Conservation (phyloP, 352 stramenopile genomes). For the Elongisporangium prolatum region DNA sequence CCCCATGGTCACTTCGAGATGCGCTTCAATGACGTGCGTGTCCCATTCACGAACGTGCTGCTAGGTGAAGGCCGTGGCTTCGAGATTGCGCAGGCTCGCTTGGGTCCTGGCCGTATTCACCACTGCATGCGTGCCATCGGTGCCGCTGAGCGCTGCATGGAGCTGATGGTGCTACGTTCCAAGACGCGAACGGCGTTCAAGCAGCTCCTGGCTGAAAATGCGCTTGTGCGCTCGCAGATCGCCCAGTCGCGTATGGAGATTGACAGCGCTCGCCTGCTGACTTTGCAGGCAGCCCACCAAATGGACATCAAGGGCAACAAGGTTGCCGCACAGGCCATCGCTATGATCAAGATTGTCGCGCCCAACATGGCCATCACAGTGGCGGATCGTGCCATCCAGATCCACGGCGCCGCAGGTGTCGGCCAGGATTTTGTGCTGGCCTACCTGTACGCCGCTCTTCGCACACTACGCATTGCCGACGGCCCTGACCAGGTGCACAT, state of each 20-base stretch:
- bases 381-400: constrained; percentile 89
- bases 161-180: constrained; percentile 84
- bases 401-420: constrained; percentile 79
- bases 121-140: constrained; percentile 97
- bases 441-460: constrained; percentile 86
- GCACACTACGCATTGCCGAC: constrained; percentile 94
- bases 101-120: constrained; percentile 96
- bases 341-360: constrained; percentile 96
- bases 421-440: constrained; percentile 93
- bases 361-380: constrained; percentile 88
- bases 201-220: constrained; percentile 88
- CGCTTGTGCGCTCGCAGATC: constrained; percentile 78
- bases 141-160: constrained; percentile 80
- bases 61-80: constrained; percentile 83
- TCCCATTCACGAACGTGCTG: constrained; percentile 88
- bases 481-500: constrained; percentile 97
- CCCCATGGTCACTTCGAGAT: constrained; percentile 95
- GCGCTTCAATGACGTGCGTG: constrained; percentile 91
- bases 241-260: constrained; percentile 79
- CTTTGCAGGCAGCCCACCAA: constrained; percentile 86
- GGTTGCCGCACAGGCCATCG: constrained; percentile 89
- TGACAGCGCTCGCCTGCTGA: constrained; percentile 82
- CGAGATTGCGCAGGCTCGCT: constrained; percentile 87
- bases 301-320: constrained; percentile 86
- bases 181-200: constrained; percentile 94